These are phyloP conservation scores for Vitis rotundifolia DNA, from an alignment of 164 flowering plant genomes.

Conservation along the genomic window DNA sequence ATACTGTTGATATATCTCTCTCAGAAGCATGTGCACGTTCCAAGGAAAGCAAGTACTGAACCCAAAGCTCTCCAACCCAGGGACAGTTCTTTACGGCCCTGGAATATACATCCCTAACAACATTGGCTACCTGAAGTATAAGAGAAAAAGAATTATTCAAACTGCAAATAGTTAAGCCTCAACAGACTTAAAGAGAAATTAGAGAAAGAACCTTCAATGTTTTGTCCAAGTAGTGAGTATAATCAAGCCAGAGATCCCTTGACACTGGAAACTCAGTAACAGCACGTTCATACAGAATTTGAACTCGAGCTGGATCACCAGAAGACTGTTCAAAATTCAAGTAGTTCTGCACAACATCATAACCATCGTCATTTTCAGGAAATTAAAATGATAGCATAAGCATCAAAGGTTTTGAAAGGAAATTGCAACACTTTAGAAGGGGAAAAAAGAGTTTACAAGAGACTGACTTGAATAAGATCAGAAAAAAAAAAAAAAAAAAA, in stretches of 20 bases:
- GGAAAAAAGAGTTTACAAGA: neutral
- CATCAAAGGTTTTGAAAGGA: too few species aligned
- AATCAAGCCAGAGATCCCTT: constrained; percentile 85
- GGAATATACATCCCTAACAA: constrained; percentile 50
- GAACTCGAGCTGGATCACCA: constrained; percentile 83
- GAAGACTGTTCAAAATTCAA: constrained; percentile 78
- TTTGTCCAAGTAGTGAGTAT: constrained; percentile 74
- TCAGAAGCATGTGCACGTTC: constrained; percentile 73
- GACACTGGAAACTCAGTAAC: constrained; percentile 77
- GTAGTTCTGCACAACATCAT: constrained; percentile 55
- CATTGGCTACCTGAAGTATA: constrained; percentile 55
- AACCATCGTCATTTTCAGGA: neutral
- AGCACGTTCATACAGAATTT: constrained; percentile 90
- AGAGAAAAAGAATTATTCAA: constrained; percentile 6
- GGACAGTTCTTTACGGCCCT: constrained; percentile 88
- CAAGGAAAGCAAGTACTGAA: constrained; percentile 67
- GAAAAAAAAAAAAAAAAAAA: too few species aligned
- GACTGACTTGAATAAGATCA: too few species aligned
- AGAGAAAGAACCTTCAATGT: constrained; percentile 71
- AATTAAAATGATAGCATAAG: neutral
- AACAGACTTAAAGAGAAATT: neutral
- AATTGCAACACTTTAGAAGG: neutral
- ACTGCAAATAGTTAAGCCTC: neutral
- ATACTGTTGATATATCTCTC: constrained; percentile 68
- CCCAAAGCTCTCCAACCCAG: constrained; percentile 94